phyloP scores from a whole-genome alignment of 1,284 basidiomycete genomes.

The Ceratobasidium theobromae region DNA sequence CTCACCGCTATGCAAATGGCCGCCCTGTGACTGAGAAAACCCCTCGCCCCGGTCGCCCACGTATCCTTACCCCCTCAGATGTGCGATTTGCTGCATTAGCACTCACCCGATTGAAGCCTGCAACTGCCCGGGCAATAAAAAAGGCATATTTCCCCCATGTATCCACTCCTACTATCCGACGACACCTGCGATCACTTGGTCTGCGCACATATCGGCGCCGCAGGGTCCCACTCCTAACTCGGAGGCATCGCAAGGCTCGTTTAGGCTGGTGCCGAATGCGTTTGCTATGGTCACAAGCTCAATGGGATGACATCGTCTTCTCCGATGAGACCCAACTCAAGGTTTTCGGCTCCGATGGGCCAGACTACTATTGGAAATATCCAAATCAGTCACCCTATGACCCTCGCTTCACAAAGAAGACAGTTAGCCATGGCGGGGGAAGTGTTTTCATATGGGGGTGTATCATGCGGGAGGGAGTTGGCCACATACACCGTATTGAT shows the following conservation, averaged over 20 bases:
- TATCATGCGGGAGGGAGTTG: constrained; percentile 13
- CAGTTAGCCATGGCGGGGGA: background rate
- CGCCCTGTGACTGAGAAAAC: background rate
- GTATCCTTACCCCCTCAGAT: background rate
- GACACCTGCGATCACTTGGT: background rate
- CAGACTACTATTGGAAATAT: background rate
- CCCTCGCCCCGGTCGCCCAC: background rate
- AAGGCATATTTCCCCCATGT: background rate
- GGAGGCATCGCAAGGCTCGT: background rate
- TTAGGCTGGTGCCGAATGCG: background rate
- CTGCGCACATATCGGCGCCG: background rate
- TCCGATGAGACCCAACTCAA: background rate
- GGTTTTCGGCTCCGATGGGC: background rate
- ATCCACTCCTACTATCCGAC: background rate
- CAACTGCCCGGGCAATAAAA: background rate
- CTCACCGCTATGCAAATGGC: background rate
- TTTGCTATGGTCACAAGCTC: background rate
- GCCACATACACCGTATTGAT: background rate
- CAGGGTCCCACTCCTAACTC: background rate
- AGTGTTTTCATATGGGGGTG: constrained; percentile 23
- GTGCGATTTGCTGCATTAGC: background rate
- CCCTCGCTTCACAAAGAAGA: background rate
- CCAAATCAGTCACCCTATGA: constrained; percentile 4
- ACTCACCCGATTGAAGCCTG: background rate
- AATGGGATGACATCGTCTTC: constrained; percentile 3